Evolutionary conservation across 768 basidiomycete species (phyloP).

Genomic region (Collybiopsis confluens): DNA sequence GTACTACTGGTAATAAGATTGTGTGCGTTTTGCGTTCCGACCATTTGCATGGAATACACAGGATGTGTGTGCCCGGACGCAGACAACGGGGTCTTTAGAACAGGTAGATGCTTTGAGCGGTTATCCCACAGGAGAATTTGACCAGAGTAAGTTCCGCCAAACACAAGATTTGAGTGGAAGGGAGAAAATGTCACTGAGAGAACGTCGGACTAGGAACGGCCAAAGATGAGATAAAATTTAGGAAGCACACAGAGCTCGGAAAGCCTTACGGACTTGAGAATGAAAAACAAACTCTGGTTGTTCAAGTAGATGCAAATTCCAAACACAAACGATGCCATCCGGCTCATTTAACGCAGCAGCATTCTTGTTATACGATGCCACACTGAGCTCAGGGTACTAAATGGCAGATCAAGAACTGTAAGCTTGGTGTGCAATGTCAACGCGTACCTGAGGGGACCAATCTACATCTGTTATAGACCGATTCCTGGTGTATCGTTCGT

Average conservation of each 20-base stretch:
- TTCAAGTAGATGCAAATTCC: constrained; percentile 94
- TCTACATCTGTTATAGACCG: constrained; percentile 94
- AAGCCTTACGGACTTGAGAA: constrained; percentile 69
- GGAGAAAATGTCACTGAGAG: constrained; percentile 96
- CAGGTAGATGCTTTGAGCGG: constrained; percentile 91
- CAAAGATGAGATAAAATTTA: constrained; percentile 9
- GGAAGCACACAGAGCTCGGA: constrained; percentile 1
- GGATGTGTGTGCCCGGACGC: constrained; percentile 98
- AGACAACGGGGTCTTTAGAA: constrained; percentile 93
- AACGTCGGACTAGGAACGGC: constrained; percentile 80
- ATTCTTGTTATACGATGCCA: constrained; percentile 98
- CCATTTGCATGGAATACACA: constrained; percentile 97
- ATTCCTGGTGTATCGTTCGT: constrained; percentile 88
- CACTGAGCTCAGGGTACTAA: constrained; percentile 93
- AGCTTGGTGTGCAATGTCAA: not conserved
- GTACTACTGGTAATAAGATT: constrained; percentile 96
- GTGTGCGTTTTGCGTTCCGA: constrained; percentile 98
- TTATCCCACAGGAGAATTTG: constrained; percentile 99
- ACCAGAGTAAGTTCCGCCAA: constrained; percentile 99
- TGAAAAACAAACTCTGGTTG: constrained; percentile 98
- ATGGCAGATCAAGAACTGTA: not conserved
- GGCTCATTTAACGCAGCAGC: constrained; percentile 91
- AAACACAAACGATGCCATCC: constrained; percentile 94
- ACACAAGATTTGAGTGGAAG: constrained; percentile 94
- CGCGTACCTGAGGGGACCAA: constrained; percentile 90